Percentiles rank a stretch among this genome's conserved stretches.
Conservation (phyloP, 2,329 filamentous ascomycete genomes). For the Remersonia thermophila region DNA sequence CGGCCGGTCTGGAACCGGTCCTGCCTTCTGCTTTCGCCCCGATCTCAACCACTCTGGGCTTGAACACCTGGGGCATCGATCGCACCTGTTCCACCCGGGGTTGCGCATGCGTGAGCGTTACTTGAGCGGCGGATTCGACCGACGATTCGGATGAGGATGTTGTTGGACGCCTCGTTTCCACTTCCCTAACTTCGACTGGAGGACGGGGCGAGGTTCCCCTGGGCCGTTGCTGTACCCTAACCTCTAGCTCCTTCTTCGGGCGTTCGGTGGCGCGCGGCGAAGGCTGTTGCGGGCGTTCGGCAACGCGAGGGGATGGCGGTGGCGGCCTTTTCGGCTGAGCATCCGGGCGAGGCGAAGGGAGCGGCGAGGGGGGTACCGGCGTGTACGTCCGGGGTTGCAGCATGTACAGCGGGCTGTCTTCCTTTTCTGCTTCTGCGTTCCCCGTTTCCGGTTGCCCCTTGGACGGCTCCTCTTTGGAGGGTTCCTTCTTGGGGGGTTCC, state of each 20-base stretch:
- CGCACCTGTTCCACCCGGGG: constrained; percentile 9
- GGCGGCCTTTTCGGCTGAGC: constrained; percentile 11
- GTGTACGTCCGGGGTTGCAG: constrained; percentile 48
- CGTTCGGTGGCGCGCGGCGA: constrained; percentile 4
- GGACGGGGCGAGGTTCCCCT: neutral
- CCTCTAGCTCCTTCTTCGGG: neutral
- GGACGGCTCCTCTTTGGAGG: no score
- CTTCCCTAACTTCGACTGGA: neutral
- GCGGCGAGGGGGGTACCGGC: constrained; percentile 35
- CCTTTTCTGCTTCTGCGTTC: constrained; percentile 18
- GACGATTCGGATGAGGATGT: constrained; percentile 5
- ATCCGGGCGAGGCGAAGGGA: constrained; percentile 33
- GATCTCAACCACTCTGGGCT: constrained; percentile 14
- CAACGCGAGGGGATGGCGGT: no score
- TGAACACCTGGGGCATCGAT: constrained; percentile 10
- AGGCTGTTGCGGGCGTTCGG: no score
- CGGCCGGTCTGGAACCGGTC: neutral
- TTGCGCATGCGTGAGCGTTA: constrained; percentile 6
- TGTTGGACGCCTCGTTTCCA: neutral
- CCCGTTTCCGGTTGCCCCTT: constrained; percentile 11
- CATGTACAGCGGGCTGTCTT: constrained; percentile 35
- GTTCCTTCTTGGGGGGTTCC: neutral
- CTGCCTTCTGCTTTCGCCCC: constrained; percentile 8
- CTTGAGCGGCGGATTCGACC: constrained; percentile 6
- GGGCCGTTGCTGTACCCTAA: neutral